Evolutionary conservation across 495 filamentous ascomycete species (phyloP).

Genomic region (Peziza echinospora): DNA sequence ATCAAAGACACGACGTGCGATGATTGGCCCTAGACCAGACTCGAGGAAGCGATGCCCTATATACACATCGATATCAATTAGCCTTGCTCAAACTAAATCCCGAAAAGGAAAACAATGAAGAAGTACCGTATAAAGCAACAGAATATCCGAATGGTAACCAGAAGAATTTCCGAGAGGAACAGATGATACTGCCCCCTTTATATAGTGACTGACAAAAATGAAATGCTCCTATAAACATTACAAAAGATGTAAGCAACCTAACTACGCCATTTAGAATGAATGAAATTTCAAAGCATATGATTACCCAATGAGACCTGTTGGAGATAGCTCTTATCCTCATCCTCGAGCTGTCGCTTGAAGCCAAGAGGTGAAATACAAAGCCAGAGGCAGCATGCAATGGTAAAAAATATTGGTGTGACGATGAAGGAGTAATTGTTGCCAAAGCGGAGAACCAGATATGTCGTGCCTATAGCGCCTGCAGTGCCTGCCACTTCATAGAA

Average conservation of each 20-base stretch:
- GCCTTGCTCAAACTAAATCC: too few relatives aligned
- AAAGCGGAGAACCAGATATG: constrained; percentile 19
- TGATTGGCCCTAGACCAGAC: constrained; percentile 23
- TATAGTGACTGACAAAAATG: constrained; percentile 23
- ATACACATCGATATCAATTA: too few relatives aligned
- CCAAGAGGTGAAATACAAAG: constrained; percentile 21
- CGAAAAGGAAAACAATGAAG: too few relatives aligned
- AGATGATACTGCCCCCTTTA: constrained; percentile 20
- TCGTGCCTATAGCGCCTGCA: constrained; percentile 23
- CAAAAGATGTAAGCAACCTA: too few relatives aligned
- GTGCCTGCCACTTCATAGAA: constrained; percentile 27
- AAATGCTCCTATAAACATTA: constrained; percentile 10
- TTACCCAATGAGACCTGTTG: too few relatives aligned
- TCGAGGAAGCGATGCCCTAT: constrained; percentile 26
- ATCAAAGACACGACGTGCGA: constrained; percentile 23
- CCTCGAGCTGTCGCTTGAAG: constrained; percentile 10
- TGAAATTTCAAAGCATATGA: too few relatives aligned
- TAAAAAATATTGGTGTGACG: constrained; percentile 24
- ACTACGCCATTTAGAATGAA: too few relatives aligned
- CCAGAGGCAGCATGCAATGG: constrained; percentile 20
- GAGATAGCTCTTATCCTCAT: not conserved
- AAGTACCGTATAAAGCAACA: too few relatives aligned
- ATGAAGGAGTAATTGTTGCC: constrained; percentile 27
- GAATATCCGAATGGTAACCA: constrained; percentile 25
- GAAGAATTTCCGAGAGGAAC: constrained; percentile 22